Conservation (phyloP, 148 eudicot species). For the Fagopyrum tataricum region DNA sequence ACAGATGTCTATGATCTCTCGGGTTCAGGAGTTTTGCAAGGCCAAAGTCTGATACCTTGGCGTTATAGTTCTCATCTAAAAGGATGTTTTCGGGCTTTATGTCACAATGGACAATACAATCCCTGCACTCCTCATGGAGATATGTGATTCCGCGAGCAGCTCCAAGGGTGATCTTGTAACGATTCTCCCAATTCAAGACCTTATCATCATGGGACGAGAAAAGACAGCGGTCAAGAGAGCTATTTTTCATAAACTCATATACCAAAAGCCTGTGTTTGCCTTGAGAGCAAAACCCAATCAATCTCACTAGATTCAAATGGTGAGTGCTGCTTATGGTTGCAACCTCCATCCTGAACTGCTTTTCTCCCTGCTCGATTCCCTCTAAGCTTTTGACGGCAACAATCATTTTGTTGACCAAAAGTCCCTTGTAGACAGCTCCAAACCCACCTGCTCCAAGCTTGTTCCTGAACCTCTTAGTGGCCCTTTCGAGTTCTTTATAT, state of each 20-base stretch:
- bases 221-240: slow-evolving; percentile 65
- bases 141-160: slow-evolving; percentile 79
- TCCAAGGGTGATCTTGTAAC: slow-evolving; percentile 67
- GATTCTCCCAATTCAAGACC: slow-evolving; percentile 47
- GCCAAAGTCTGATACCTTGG: slow-evolving; percentile 86
- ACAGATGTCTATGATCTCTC: slow-evolving; percentile 56
- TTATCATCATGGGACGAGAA: slow-evolving; percentile 36
- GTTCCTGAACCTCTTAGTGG: slow-evolving; percentile 71
- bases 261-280: slow-evolving; percentile 74
- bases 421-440: slow-evolving; percentile 74
- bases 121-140: slow-evolving; percentile 85
- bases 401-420: slow-evolving; percentile 46
- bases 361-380: slow-evolving; percentile 93
- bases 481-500: slow-evolving; percentile 52
- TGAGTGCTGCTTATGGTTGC: slow-evolving; percentile 93
- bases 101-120: slow-evolving; percentile 83
- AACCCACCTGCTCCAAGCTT: slow-evolving; percentile 89
- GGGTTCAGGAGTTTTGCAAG: slow-evolving; percentile 59
- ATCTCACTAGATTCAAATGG: slow-evolving; percentile 75
- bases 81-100: slow-evolving; percentile 90
- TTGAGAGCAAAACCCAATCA: slow-evolving; percentile 84
- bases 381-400: slow-evolving; percentile 81
- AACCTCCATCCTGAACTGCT: slow-evolving; percentile 90
- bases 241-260: slow-evolving; percentile 81
- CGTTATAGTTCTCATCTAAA: slow-evolving; percentile 53